These are phyloP conservation scores for Diutina siamensis DNA, from an alignment of 1,139 yeast genomes.

Conservation along the genomic window DNA sequence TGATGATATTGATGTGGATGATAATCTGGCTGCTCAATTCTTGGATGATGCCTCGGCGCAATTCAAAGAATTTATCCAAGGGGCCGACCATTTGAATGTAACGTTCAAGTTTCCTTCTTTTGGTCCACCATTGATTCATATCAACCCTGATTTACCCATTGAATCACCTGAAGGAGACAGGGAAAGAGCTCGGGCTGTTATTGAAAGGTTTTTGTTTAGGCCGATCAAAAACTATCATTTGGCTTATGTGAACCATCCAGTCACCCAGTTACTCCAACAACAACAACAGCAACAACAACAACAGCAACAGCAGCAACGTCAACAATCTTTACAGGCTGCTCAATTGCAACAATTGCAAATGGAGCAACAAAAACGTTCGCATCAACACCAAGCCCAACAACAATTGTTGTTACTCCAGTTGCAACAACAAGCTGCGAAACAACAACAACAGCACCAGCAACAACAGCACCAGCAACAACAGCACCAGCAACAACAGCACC, in stretches of 20 bases:
- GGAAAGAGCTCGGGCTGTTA: conserved; percentile 27
- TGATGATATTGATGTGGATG: conserved; percentile 32
- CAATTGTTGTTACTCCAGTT: conserved; percentile 6
- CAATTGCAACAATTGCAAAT: conserved; percentile 14
- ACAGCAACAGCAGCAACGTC: conserved; percentile 11
- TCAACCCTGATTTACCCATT: conserved; percentile 12
- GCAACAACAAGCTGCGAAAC: conserved; percentile 10
- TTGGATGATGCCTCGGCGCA: conserved; percentile 26
- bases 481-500: conserved; percentile 9
- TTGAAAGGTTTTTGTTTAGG: conserved; percentile 29
- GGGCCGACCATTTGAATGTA: conserved; percentile 22
- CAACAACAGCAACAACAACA: conserved; percentile 19
- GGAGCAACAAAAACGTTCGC: conserved; percentile 10
- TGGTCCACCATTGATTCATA: conserved; percentile 21
- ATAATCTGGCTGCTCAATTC: conserved; percentile 24
- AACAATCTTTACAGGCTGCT: conserved; percentile 12
- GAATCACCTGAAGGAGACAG: conserved; percentile 27
- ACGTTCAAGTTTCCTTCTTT: conserved; percentile 17
- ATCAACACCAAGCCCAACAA: conserved; percentile 4
- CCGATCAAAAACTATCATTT: conserved; percentile 38
- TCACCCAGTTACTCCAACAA: conserved; percentile 20
- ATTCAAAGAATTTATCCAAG: conserved; percentile 21
- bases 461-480: conserved; percentile 8
- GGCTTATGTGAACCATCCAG: conserved; percentile 37
- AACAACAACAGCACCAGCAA: conserved; percentile 13